Percentiles rank a stretch among this genome's conserved stretches.
These are phyloP conservation scores for Trypanosoma congolense DNA, from an alignment of 208 protist genomes.

Conservation along the genomic window DNA sequence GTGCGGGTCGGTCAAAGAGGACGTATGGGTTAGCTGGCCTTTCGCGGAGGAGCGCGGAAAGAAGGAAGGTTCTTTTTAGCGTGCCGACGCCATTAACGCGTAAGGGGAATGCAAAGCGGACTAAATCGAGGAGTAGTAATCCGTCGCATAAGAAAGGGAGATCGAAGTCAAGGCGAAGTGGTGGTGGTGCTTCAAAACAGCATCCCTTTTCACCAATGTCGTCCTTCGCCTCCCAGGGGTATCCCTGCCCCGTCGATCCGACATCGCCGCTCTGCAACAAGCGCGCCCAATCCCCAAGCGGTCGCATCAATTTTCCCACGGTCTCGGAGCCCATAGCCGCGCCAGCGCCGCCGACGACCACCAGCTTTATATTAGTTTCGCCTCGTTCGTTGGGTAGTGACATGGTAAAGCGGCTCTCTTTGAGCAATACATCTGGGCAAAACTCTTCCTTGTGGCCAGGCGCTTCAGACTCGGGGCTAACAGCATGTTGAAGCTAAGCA, in stretches of 20 bases:
- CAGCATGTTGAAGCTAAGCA: background rate
- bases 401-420: background rate
- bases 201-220: too few species aligned
- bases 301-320: too few species aligned
- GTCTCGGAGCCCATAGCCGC: background rate
- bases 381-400: background rate
- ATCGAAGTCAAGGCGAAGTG: too few species aligned
- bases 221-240: too few species aligned
- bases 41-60: background rate
- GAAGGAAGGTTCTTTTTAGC: background rate
- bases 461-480: too few species aligned
- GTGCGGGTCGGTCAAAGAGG: background rate
- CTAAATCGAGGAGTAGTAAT: too few species aligned
- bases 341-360: background rate
- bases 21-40: background rate
- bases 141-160: too few species aligned
- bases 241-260: too few species aligned
- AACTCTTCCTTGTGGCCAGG: background rate
- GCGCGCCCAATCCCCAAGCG: too few species aligned
- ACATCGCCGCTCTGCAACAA: too few species aligned
- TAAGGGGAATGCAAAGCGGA: background rate
- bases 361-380: conserved; percentile 9
- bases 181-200: too few species aligned
- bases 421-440: background rate
- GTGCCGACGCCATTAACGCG: background rate